phyloP scores from a whole-genome alignment of 768 basidiomycete species.

The Multifurca ochricompacta region DNA sequence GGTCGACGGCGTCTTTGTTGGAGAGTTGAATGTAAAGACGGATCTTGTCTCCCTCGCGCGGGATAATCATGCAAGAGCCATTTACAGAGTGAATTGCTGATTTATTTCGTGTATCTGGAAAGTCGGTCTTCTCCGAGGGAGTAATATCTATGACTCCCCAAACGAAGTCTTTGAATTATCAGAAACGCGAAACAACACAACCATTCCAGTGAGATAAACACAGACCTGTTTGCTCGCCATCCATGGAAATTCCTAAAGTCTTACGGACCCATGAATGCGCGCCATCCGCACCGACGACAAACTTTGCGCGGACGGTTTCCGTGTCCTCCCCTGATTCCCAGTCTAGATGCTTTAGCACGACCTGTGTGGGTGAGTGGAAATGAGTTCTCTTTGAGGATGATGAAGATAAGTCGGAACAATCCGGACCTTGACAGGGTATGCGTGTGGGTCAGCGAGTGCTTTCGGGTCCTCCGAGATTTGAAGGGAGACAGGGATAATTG shows the following conservation, averaged over 20 bases:
- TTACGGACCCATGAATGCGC: slow-evolving; percentile 84
- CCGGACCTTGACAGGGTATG: slow-evolving; percentile 30
- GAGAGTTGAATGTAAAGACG: slow-evolving; percentile 47
- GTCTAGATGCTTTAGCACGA: slow-evolving; percentile 38
- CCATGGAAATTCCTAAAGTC: slow-evolving; percentile 54
- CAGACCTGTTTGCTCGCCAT: slow-evolving; percentile 58
- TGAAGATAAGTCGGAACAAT: not conserved
- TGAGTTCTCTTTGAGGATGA: not conserved
- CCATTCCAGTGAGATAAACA: not conserved
- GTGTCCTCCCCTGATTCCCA: slow-evolving; percentile 30
- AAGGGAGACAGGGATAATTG: slow-evolving; percentile 42
- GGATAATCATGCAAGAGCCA: slow-evolving; percentile 45
- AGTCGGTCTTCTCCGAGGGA: slow-evolving; percentile 37
- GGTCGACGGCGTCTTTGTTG: slow-evolving; percentile 32
- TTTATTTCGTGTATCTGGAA: slow-evolving; percentile 46
- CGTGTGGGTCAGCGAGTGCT: slow-evolving; percentile 23
- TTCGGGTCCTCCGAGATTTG: slow-evolving; percentile 36
- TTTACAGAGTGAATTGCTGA: slow-evolving; percentile 43
- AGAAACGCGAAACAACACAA: not conserved
- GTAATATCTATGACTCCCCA: slow-evolving; percentile 73
- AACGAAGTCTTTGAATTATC: slow-evolving; percentile 44
- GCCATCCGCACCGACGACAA: slow-evolving; percentile 71
- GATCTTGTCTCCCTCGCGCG: slow-evolving; percentile 40
- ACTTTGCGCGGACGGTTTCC: slow-evolving; percentile 63
- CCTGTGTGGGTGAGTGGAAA: slow-evolving; percentile 32